phyloP scores from a whole-genome alignment of 129 eudicot species.

The Arctium lappa region DNA sequence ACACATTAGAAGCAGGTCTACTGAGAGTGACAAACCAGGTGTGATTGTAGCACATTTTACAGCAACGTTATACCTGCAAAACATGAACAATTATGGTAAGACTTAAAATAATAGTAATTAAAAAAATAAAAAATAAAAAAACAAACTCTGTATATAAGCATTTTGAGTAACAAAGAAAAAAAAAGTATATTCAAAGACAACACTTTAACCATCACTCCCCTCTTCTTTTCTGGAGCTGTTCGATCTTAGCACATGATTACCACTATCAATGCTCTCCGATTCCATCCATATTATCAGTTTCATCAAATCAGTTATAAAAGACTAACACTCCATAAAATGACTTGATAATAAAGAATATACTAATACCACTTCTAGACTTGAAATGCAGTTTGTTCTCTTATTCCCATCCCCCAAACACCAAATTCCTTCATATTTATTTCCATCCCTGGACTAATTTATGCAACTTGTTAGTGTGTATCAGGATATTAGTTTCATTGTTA shows the following conservation, averaged over 20 bases:
- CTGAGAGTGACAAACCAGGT: slow-evolving; percentile 59
- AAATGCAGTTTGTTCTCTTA: slow-evolving; percentile 12
- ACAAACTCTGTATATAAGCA: not conserved
- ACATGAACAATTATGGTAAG: not conserved
- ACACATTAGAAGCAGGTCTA: not conserved
- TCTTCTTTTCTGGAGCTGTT: slow-evolving; percentile 4
- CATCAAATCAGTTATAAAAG: not conserved
- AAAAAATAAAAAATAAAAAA: no score
- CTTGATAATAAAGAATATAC: not conserved
- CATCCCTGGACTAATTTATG: not conserved
- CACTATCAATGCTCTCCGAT: not conserved
- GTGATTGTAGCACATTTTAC: slow-evolving; percentile 97
- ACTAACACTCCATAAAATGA: slow-evolving; percentile 6
- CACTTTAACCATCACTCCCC: not conserved
- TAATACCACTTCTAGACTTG: slow-evolving; percentile 1
- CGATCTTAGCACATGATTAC: not conserved
- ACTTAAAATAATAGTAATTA: slow-evolving; percentile 3
- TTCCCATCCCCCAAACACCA: slow-evolving; percentile 6
- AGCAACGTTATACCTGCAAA: slow-evolving; percentile 91
- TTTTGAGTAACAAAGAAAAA: not conserved
- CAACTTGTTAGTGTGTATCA: not conserved
- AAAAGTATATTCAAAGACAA: not conserved
- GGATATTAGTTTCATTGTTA: not conserved
- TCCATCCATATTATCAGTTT: not conserved
- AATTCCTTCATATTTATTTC: not conserved